Conservation (phyloP, 495 filamentous ascomycete genomes). For the Staphylotrichum tortipilum region DNA sequence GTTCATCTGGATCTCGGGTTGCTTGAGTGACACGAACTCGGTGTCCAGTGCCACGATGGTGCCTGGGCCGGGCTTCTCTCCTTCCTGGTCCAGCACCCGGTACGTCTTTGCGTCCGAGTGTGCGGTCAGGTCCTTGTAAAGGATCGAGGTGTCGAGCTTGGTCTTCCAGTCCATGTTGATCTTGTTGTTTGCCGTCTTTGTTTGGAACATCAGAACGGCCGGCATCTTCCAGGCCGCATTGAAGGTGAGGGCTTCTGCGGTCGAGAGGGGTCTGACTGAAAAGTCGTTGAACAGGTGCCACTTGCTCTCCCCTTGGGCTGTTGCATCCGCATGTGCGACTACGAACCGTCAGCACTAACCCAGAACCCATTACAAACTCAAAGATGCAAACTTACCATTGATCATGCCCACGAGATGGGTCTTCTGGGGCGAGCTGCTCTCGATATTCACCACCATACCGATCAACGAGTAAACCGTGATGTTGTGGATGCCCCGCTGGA, state of each 20-base stretch:
- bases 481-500: conserved; percentile 52
- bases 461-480: conserved; percentile 84
- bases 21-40: conserved; percentile 85
- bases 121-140: conserved; percentile 57
- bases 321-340: conserved; percentile 60
- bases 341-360: conserved; percentile 14
- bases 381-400: conserved; percentile 48
- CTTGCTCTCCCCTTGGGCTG: conserved; percentile 45
- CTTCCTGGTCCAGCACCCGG: conserved; percentile 48
- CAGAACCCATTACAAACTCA: neutral
- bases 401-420: conserved; percentile 86
- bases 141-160: conserved; percentile 66
- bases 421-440: conserved; percentile 71
- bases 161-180: conserved; percentile 83
- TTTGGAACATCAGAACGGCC: conserved; percentile 75
- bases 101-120: conserved; percentile 41
- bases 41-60: conserved; percentile 86
- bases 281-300: conserved; percentile 99
- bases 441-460: conserved; percentile 83
- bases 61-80: conserved; percentile 58
- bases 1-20: conserved; percentile 87
- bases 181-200: conserved; percentile 60
- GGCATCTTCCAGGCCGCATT: conserved; percentile 86
- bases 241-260: conserved; percentile 77
- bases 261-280: conserved; percentile 67